Conservation (phyloP, 371 early-diverging fungal species). For the Mortierella sp. region DNA sequence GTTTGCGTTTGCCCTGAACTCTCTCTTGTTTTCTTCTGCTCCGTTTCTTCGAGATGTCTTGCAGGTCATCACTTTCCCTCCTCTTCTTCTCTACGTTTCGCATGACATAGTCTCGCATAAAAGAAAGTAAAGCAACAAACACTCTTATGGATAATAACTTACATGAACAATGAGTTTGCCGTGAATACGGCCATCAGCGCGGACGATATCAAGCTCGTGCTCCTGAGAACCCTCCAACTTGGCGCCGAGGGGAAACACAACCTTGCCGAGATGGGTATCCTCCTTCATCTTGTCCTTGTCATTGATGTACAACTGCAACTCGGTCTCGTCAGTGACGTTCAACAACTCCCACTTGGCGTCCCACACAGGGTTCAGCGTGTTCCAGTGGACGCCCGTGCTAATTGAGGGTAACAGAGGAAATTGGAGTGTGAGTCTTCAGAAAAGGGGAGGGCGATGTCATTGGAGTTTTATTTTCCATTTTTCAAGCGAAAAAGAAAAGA, state of each 20-base stretch:
- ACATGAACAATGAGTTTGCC: constrained; percentile 33
- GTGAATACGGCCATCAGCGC: constrained; percentile 19
- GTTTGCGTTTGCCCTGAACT: background rate
- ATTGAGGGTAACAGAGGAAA: background rate
- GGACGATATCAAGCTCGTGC: constrained; percentile 32
- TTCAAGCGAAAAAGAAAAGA: background rate
- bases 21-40: background rate
- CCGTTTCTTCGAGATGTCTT: background rate
- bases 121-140: too few species aligned
- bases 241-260: constrained; percentile 20
- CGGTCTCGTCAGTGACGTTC: constrained; percentile 40
- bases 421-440: background rate
- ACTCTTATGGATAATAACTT: background rate
- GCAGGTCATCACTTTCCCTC: background rate
- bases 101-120: background rate
- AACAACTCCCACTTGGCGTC: constrained; percentile 43
- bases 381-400: constrained; percentile 53
- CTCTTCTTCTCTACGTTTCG: background rate
- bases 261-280: constrained; percentile 40
- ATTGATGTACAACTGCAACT: constrained; percentile 26
- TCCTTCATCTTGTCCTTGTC: constrained; percentile 54
- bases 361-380: constrained; percentile 46
- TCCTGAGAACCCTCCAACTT: constrained; percentile 32
- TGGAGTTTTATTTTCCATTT: background rate
- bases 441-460: background rate